Base-by-base conservation (phyloP, 2,329 filamentous ascomycete genomes). In the Cordyceps pruinosa region DNA sequence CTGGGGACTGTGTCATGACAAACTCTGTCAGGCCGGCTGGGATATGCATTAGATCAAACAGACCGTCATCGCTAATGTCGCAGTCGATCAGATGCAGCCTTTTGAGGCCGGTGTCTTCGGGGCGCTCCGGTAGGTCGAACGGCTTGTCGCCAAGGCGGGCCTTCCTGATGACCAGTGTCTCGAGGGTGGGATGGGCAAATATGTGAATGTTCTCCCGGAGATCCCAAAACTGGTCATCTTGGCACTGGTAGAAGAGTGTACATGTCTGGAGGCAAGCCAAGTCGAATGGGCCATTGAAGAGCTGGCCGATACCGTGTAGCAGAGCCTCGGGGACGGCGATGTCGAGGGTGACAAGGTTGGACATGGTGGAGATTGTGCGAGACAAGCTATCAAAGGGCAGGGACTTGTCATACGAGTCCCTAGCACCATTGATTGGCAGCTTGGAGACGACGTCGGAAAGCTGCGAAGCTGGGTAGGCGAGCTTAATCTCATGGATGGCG, bases 171-270 rank as follows among this genome's bases (percentile, higher is more conserved):
- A 70, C 69, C 4, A 79, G 71, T 5, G 66, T 71, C 62, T 79
- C 76, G 21, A 79, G 70, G 1, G 75, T 76, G 0, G 77, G 77
- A 49, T 79, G 77, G 4, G 74, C 69, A 58, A 79, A 79, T 51
- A 79, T 77, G 66, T 79, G 75, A 47, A 79, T 78, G 61, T 78
- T 79, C 59, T 77, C 75, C 58, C 73, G 75, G 39, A 79, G 68
- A 61, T 79, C 76, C 77, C 77, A 79, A 64, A 78, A 79, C 10
- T 67, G 67, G 50, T 73, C 68, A 52, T 73, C 68, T 15, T 71
- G 68, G 60, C 68, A 68, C 62, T 78, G 75, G 61, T 78, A 79
- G 65, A 73, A 78, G 34, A 79, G 66, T 2, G 70, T 73, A 68
- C 77, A 79, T 3, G 70, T 68, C 61, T 73, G 74, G 25, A 79